A percentile compares a stretch with the other conserved stretches of the same genome.
phyloP scores from a whole-genome alignment of 345 rosid genomes.

The Citrus sp. region DNA sequence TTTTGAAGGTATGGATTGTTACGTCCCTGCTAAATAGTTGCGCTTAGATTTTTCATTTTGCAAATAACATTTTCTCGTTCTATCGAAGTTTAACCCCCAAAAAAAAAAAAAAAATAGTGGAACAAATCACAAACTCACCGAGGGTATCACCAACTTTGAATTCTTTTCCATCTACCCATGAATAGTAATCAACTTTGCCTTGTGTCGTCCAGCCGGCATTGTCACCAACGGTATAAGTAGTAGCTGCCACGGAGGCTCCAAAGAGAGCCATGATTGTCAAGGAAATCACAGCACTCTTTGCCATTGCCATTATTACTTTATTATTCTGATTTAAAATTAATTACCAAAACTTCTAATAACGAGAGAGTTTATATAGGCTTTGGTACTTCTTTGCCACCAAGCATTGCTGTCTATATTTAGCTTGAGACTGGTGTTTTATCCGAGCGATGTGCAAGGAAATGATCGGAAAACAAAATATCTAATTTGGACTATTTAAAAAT shows the following conservation, averaged over 20 bases:
- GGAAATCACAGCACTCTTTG: not conserved
- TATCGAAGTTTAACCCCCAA: too few relatives aligned
- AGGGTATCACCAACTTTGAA: not conserved
- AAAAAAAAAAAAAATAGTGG: too few relatives aligned
- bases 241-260: not conserved
- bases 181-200: not conserved
- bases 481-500: not conserved
- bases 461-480: not conserved
- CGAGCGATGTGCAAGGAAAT: not conserved
- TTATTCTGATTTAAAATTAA: not conserved
- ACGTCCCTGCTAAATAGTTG: too few relatives aligned
- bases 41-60: too few relatives aligned
- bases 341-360: not conserved
- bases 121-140: not conserved
- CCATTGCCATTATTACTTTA: not conserved
- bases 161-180: not conserved
- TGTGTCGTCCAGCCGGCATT: not conserved
- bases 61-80: too few relatives aligned
- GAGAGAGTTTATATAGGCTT: not conserved
- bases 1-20: too few relatives aligned
- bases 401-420: not conserved
- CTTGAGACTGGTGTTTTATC: not conserved
- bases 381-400: not conserved
- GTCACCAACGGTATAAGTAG: slow-evolving; percentile 1
- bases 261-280: slow-evolving; percentile 7